A percentile compares a stretch with the other conserved stretches of the same genome.
Conservation (phyloP, 768 basidiomycete species). For the Phanerochaete sordida region DNA sequence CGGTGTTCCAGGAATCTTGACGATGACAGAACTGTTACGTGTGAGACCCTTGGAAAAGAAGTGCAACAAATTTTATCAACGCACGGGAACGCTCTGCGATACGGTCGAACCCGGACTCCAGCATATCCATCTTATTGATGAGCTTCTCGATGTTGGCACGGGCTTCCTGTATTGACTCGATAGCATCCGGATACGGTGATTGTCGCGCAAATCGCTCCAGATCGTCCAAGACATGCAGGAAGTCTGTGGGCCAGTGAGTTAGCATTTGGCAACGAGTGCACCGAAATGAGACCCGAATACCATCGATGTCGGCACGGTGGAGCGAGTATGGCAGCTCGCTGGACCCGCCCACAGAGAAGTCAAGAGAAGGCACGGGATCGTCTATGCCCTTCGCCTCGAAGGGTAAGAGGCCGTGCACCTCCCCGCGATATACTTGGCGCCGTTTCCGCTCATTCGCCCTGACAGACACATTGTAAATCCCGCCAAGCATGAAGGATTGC, state of each 20-base stretch:
- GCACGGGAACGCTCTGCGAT: conserved; percentile 81
- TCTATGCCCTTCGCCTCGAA: conserved; percentile 83
- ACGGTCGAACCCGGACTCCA: conserved; percentile 80
- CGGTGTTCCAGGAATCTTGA: conserved; percentile 68
- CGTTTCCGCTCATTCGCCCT: conserved; percentile 79
- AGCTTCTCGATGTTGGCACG: conserved; percentile 63
- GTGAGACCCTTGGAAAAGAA: neutral
- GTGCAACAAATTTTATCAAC: neutral
- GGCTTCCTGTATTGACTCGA: conserved; percentile 59
- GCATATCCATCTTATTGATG: conserved; percentile 70
- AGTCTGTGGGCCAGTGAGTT: conserved; percentile 34
- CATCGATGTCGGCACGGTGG: conserved; percentile 65
- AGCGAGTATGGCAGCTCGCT: conserved; percentile 63
- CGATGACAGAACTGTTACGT: conserved; percentile 62
- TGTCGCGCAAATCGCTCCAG: conserved; percentile 54
- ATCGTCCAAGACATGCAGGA: conserved; percentile 61
- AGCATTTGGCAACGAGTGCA: too few relatives aligned
- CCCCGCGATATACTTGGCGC: conserved; percentile 79
- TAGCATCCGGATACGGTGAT: conserved; percentile 41
- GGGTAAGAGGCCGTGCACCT: conserved; percentile 82
- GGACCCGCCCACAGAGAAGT: conserved; percentile 70
- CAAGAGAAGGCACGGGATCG: conserved; percentile 72
- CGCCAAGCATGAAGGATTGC: neutral
- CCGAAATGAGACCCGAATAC: too few relatives aligned
- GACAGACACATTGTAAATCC: neutral